A percentile compares a stretch with the other conserved stretches of the same genome.
These are phyloP conservation scores for Athelia psychrophila DNA, from an alignment of 1,284 basidiomycete species.

Conservation along the genomic window DNA sequence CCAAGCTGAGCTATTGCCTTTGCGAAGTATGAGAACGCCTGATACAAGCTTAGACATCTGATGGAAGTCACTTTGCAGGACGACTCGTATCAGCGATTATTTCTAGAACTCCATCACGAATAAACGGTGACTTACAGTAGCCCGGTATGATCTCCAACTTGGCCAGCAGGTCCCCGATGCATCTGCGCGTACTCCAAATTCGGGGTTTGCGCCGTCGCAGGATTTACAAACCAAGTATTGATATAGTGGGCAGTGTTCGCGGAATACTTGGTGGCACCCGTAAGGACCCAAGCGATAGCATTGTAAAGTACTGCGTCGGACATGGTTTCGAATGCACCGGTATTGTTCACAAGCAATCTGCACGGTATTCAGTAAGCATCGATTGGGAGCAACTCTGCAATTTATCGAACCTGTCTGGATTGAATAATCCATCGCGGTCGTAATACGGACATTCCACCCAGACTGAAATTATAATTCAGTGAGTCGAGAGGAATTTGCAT, in stretches of 20 bases:
- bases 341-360: neutral
- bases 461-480: neutral
- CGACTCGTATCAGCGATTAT: neutral
- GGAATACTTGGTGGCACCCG: conserved; percentile 30
- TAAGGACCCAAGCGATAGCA: conserved; percentile 51
- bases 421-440: conserved; percentile 28
- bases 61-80: conserved; percentile 45
- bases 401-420: conserved; percentile 22
- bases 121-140: conserved; percentile 31
- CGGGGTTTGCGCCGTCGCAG: conserved; percentile 61
- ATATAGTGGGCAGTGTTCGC: conserved; percentile 42
- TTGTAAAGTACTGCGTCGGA: conserved; percentile 36
- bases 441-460: conserved; percentile 26
- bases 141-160: conserved; percentile 55
- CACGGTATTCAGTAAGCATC: conserved; percentile 3
- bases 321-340: neutral
- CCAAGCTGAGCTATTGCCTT: conserved; percentile 50
- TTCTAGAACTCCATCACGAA: neutral
- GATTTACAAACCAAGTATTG: conserved; percentile 58
- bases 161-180: conserved; percentile 54
- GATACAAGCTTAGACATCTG: conserved; percentile 60
- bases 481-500: neutral
- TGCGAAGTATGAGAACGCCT: conserved; percentile 54
- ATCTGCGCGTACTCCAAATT: conserved; percentile 68
- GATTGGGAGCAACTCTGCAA: no score